Base-by-base conservation (phyloP, 73 alveolate genomes). In the Paramecium octaurelia region DNA sequence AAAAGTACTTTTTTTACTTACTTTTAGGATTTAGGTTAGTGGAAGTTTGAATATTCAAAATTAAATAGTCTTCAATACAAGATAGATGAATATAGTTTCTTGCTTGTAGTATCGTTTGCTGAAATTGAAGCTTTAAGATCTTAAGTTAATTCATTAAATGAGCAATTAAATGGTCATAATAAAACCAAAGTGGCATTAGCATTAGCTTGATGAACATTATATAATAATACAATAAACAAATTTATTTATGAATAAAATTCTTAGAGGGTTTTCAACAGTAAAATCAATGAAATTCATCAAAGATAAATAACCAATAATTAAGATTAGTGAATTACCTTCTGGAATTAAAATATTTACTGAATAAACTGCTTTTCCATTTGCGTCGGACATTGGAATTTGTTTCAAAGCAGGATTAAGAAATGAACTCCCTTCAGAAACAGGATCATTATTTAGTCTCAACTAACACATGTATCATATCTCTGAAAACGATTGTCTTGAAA, bases 361-460 rank as follows among this genome's bases (percentile, higher is more conserved):
- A 48, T 48, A 80, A 48, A 46, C 75, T 18, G 70, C 76, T 24
- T 80, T 80, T 35, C 91, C 91, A 8, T 80, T 80, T 80, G 64
- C 46, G 24, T 80, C 91, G 8, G 91, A 80, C 24, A 80, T 80
- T 20, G 91, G 91, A 43, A 80, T 80, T 21, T 80, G 91, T 46
- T 80, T 80, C 34, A 80, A 80, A 35, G 91, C 91, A 6, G 91
- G 91, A n/a, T 80, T 80, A 35, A 80, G 91, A 80, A 80, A 80
- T 80, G 91, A 80, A 21, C 21, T 43, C 10, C 76, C 70, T 10
- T 44, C 36, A 27, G 91, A 80, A 46, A 44, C 48, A 44, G 91
- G 91, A 0, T 34, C 91, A 18, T 35, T 80, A 27, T 80, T 80
- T 14, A 80, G 91, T 48, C 57, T 80, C 0, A 80, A 80, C n/a